A percentile compares a stretch with the other conserved stretches of the same genome.
phyloP scores from a whole-genome alignment of 345 rosid species.

The Nasturtium officinale region DNA sequence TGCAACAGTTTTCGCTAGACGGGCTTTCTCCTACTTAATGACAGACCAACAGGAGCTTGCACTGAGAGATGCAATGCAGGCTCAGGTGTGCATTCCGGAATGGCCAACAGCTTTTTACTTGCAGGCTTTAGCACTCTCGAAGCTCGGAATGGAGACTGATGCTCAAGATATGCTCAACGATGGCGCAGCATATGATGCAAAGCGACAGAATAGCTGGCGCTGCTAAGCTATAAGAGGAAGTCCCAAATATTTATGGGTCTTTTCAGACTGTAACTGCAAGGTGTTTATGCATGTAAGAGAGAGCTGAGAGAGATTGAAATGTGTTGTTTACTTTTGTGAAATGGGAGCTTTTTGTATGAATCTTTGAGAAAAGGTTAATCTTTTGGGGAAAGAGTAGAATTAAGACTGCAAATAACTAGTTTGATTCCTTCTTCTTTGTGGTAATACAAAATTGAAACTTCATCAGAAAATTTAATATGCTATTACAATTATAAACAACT shows the following conservation, averaged over 20 bases:
- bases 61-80: constrained; percentile 97
- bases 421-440: constrained; percentile 30
- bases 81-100: constrained; percentile 91
- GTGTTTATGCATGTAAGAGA: constrained; percentile 31
- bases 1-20: constrained; percentile 61
- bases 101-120: constrained; percentile 98
- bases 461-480: constrained; percentile 24
- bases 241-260: constrained; percentile 29
- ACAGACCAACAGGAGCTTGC: constrained; percentile 85
- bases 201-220: constrained; percentile 87
- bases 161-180: constrained; percentile 99
- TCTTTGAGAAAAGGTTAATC: constrained; percentile 15
- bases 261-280: constrained; percentile 23
- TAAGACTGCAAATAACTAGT: constrained; percentile 38
- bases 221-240: constrained; percentile 34
- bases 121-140: constrained; percentile 94
- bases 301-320: constrained; percentile 13
- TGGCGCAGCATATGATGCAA: constrained; percentile 85
- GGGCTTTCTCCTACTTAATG: constrained; percentile 74
- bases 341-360: constrained; percentile 31
- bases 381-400: constrained; percentile 13
- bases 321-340: constrained; percentile 32
- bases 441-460: constrained; percentile 33
- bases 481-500: constrained; percentile 38
- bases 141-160: constrained; percentile 96